Conservation (phyloP, 495 filamentous ascomycete genomes). For the Sphaerosporella brunnea region DNA sequence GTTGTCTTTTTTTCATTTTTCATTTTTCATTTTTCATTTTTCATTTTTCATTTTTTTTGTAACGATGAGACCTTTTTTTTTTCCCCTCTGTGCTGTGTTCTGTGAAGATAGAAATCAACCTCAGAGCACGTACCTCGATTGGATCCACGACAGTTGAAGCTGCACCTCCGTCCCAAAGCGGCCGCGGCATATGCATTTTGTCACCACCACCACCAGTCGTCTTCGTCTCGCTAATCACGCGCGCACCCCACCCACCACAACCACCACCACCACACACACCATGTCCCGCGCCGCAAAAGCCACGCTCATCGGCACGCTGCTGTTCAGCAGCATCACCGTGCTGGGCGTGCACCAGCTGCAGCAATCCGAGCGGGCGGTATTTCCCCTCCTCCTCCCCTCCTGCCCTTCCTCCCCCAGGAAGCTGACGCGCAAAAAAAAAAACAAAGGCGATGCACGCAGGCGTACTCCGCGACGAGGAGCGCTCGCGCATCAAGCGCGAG, state of each 20-base stretch:
- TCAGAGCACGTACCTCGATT: too few relatives aligned
- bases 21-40: background rate
- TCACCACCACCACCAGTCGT: too few relatives aligned
- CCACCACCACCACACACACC: background rate
- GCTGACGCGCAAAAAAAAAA: background rate
- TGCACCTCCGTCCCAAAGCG: too few relatives aligned
- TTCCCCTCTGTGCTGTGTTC: too few relatives aligned
- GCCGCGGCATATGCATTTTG: too few relatives aligned
- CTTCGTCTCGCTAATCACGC: too few relatives aligned
- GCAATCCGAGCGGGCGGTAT: slow-evolving; percentile 66
- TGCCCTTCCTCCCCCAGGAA: slow-evolving; percentile 1
- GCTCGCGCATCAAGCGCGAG: slow-evolving; percentile 72
- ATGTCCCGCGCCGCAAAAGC: slow-evolving; percentile 87
- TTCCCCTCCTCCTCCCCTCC: slow-evolving; percentile 14
- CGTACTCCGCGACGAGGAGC: slow-evolving; percentile 86
- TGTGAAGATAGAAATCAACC: too few relatives aligned
- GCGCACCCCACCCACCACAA: background rate
- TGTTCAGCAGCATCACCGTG: slow-evolving; percentile 58
- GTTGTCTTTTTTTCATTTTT: background rate
- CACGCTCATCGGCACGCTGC: slow-evolving; percentile 59
- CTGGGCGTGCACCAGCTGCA: slow-evolving; percentile 80
- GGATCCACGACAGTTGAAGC: too few relatives aligned
- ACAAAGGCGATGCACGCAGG: slow-evolving; percentile 83
- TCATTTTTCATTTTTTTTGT: background rate
- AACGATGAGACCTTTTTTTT: background rate